Conservation (phyloP, 2,329 filamentous ascomycete species). For the Colletotrichum gigasporum region DNA sequence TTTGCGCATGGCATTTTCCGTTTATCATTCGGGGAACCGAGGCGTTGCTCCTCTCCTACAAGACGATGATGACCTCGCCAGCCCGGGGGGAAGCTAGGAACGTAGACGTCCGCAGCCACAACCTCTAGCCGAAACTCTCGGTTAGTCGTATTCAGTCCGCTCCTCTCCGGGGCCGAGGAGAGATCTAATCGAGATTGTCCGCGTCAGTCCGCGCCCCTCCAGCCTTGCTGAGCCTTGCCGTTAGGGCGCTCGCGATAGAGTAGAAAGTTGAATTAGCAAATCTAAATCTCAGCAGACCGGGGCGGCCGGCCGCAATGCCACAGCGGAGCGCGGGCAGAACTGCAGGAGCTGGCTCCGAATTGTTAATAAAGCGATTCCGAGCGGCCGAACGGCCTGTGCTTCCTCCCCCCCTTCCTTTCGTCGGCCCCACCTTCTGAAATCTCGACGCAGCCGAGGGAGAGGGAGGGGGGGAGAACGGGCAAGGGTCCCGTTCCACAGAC, state of each 20-base stretch:
- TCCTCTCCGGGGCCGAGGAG: neutral
- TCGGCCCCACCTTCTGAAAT: conserved; percentile 24
- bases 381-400: conserved; percentile 26
- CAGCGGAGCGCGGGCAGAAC: neutral
- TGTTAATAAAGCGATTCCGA: conserved; percentile 4
- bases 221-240: too few species aligned
- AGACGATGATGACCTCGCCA: too few species aligned
- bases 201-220: too few species aligned
- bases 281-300: conserved; percentile 8
- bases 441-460: conserved; percentile 3
- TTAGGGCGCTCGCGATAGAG: too few species aligned
- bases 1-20: neutral
- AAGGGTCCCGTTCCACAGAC: conserved; percentile 19
- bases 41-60: too few species aligned
- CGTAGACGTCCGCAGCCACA: conserved; percentile 6
- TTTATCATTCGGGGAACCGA: neutral
- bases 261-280: conserved; percentile 9
- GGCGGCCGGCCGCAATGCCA: conserved; percentile 2
- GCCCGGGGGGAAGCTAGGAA: too few species aligned
- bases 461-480: too few species aligned
- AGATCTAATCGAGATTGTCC: conserved; percentile 21
- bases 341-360: conserved; percentile 22
- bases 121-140: conserved; percentile 22
- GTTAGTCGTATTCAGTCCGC: conserved; percentile 9
- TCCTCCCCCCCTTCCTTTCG: neutral